These are phyloP conservation scores for Brettanomyces custersianus DNA, from an alignment of 805 yeast species.

Conservation along the genomic window DNA sequence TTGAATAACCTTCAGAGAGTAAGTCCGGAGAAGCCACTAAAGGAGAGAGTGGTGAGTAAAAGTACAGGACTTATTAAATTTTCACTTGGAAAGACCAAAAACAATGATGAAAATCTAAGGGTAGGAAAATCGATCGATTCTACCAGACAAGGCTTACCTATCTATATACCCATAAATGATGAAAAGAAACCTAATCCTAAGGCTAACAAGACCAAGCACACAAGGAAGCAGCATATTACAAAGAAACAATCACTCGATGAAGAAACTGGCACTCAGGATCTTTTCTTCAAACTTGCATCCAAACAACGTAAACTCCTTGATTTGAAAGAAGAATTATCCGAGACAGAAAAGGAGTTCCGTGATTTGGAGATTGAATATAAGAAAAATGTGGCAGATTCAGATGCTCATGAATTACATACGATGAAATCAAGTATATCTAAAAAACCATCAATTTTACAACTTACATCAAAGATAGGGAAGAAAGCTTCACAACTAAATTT, in stretches of 20 bases:
- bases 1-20: conserved; percentile 8
- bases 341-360: conserved; percentile 30
- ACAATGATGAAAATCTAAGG: background rate
- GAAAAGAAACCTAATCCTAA: background rate
- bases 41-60: conserved; percentile 37
- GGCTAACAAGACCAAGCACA: conserved; percentile 1
- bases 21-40: conserved; percentile 18
- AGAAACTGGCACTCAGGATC: conserved; percentile 5
- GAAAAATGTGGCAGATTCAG: background rate
- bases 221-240: conserved; percentile 1
- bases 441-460: conserved; percentile 2
- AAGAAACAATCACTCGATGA: background rate
- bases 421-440: background rate
- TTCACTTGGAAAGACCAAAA: conserved; percentile 18
- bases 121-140: conserved; percentile 1
- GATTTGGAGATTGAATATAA: conserved; percentile 26
- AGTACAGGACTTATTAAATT: conserved; percentile 44
- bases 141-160: conserved; percentile 24
- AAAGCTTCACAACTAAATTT: conserved; percentile 10
- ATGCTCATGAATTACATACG: background rate
- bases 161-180: conserved; percentile 26
- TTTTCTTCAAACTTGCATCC: conserved; percentile 34
- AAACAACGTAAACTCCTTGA: conserved; percentile 48
- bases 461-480: background rate
- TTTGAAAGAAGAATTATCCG: conserved; percentile 34